Evolutionary conservation across 179 eudicot species (phyloP).

Genomic region (Corrigiola litoralis): DNA sequence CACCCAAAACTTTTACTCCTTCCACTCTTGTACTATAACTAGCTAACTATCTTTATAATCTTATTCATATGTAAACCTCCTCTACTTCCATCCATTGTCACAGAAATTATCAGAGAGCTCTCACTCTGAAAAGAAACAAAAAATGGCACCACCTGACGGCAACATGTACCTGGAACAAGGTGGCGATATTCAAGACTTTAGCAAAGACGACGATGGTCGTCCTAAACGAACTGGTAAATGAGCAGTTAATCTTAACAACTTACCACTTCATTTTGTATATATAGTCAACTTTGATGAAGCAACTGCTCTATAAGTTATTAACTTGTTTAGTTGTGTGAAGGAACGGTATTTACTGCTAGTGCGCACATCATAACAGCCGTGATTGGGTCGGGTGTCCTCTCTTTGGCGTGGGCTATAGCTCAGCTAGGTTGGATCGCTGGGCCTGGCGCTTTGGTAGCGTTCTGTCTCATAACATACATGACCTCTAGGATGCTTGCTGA

Average conservation of each 20-base stretch:
- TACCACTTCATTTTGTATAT: neutral
- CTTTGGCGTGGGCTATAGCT: slow-evolving; percentile 73
- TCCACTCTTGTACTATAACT: no score
- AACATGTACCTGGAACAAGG: slow-evolving; percentile 22
- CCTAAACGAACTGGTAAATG: slow-evolving; percentile 22
- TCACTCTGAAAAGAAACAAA: neutral
- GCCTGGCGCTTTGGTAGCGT: slow-evolving; percentile 42
- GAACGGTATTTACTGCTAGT: slow-evolving; percentile 56
- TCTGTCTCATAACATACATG: slow-evolving; percentile 56
- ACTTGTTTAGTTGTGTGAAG: slow-evolving; percentile 16
- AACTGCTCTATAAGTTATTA: no score
- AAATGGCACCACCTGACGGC: slow-evolving; percentile 5
- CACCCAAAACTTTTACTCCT: no score
- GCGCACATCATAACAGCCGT: slow-evolving; percentile 75
- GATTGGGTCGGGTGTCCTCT: slow-evolving; percentile 70
- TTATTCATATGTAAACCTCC: slow-evolving; percentile 10
- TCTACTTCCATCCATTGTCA: neutral
- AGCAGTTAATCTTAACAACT: no score
- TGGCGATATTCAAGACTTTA: slow-evolving; percentile 3
- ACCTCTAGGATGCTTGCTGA: slow-evolving; percentile 70
- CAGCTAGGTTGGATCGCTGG: slow-evolving; percentile 71
- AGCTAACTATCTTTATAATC: no score
- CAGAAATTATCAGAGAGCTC: neutral
- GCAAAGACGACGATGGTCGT: slow-evolving; percentile 35
- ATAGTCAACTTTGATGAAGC: neutral